Evolutionary conservation across 2,329 filamentous ascomycete genomes (phyloP), one percentile per base, ranked within the genome.

Genomic region (Monilinia laxa): DNA sequence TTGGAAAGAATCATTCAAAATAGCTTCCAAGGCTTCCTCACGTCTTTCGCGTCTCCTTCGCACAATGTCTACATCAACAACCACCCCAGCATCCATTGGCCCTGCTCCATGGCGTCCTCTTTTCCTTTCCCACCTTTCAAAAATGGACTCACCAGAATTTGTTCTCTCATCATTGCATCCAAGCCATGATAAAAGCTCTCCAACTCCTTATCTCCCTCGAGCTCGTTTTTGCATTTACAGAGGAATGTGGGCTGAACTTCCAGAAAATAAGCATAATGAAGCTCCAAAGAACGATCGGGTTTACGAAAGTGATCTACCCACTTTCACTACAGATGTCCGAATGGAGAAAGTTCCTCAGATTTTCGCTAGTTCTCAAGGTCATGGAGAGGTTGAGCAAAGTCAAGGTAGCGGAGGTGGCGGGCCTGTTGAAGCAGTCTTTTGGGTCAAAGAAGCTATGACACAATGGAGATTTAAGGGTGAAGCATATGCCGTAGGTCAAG

Each of bases 391-490:
- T 45, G 75, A 74, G 7, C 74, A 78, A 60, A 75, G 79, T 73
- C 70, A 81, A 78, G 81, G 86, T 65, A 83, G 81, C 69, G 87
- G 87, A 12, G 84, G 88, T 47, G 87, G 92, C 51, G 87, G 87
- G 0, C 83, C 84, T 3, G 86, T 94, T n/a, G 94, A 97, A 79
- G 91, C 88, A 9, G 85, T 92, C 14, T 95, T 91, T 77, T 98
- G 93, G 94, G 81, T 88, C 12, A 84, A 86, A 70, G 85, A 89
- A 54, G 81, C 82, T 6, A 85, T 82, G 77, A 90, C 87, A 20
- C 94, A 98, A 80, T 98, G 94, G 94, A 86, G 94, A 68, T 77
- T 98, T 45, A 87, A 88, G 58, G 94, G 94, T 1, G 82, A 81
- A 67, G 91, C 90, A 23, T 95, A 88, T 80, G 80, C 97, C 5